phyloP scores from a whole-genome alignment of 2,329 filamentous ascomycete genomes.

The Colletotrichum endophyticum region DNA sequence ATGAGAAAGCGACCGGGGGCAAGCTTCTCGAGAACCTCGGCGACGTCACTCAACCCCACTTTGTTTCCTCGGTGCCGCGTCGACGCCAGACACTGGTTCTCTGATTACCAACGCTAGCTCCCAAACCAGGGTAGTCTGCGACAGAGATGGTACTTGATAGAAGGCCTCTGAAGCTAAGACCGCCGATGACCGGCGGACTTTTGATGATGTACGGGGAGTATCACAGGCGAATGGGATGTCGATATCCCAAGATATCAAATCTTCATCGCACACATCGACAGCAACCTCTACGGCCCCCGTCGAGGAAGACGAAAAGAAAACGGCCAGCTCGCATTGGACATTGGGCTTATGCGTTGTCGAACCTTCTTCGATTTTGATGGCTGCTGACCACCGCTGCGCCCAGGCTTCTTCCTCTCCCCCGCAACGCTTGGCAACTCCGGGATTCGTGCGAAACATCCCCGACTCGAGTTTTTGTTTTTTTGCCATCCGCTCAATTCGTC shows the following conservation, averaged over 20 bases:
- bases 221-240: neutral
- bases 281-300: neutral
- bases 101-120: neutral
- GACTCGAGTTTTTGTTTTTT: neutral
- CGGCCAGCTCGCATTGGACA: neutral
- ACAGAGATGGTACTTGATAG: neutral
- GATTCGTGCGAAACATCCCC: constrained; percentile 21
- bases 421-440: constrained; percentile 2
- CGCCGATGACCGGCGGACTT: neutral
- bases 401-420: neutral
- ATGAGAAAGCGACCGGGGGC: neutral
- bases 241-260: neutral
- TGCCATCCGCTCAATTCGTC: neutral
- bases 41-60: constrained; percentile 9
- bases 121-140: neutral
- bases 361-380: neutral
- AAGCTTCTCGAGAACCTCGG: neutral
- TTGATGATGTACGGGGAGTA: neutral
- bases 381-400: neutral
- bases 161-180: neutral
- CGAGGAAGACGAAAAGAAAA: neutral
- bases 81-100: neutral
- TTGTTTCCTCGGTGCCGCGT: neutral
- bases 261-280: neutral
- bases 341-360: neutral